Conservation (phyloP, 805 yeast genomes). For the Pichia eremophila region DNA sequence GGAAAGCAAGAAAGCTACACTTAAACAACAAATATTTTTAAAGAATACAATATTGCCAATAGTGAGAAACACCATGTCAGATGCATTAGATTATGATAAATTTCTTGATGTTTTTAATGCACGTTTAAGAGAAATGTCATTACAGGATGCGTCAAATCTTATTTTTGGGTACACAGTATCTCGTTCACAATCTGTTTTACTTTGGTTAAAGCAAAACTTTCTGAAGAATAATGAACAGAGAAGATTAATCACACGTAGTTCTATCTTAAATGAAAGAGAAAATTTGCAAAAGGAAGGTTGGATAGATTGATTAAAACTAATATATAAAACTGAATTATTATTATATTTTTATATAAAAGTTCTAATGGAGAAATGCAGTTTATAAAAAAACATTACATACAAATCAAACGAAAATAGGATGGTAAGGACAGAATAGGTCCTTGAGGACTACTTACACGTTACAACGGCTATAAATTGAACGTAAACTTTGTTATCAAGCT, state of each 20-base stretch:
- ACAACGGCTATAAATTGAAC: too few species aligned
- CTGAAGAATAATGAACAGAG: neutral
- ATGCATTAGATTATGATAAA: slow-evolving; percentile 13
- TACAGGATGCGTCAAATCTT: neutral
- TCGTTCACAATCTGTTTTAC: neutral
- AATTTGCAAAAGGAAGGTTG: neutral
- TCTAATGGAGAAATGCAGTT: too few species aligned
- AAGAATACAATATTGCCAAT: slow-evolving; percentile 9
- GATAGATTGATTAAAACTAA: neutral
- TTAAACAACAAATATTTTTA: slow-evolving; percentile 7
- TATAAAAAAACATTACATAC: too few species aligned
- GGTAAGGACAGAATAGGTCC: too few species aligned
- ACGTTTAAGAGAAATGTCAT: neutral
- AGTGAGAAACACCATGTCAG: slow-evolving; percentile 14
- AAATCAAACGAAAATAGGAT: too few species aligned
- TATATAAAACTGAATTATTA: too few species aligned
- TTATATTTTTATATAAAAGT: too few species aligned
- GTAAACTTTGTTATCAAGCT: too few species aligned
- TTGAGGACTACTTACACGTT: too few species aligned
- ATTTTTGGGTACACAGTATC: neutral
- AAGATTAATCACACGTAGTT: neutral
- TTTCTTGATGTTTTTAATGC: slow-evolving; percentile 4
- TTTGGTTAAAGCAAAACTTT: neutral
- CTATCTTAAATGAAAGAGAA: neutral
- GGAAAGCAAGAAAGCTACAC: neutral